Conservation (phyloP, 1,139 yeast species). For the Taiozyma onychis region DNA sequence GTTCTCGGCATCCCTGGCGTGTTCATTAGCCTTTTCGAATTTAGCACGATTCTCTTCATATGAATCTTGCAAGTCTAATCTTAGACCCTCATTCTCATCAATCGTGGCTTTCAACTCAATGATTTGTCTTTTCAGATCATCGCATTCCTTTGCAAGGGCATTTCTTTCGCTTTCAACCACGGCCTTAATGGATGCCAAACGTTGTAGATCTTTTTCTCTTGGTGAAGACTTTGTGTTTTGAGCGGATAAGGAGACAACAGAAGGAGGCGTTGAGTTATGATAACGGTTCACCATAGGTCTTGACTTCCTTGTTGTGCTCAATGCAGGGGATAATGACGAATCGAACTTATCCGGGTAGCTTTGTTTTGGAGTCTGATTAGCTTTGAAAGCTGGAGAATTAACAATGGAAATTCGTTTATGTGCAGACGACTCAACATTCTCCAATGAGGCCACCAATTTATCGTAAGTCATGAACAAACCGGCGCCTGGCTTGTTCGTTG, state of each 20-base stretch:
- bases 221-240: slow-evolving; percentile 5
- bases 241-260: slow-evolving; percentile 4
- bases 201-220: slow-evolving; percentile 11
- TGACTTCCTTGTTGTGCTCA: not conserved
- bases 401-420: slow-evolving; percentile 9
- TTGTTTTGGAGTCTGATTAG: slow-evolving; percentile 16
- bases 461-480: slow-evolving; percentile 75
- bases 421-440: slow-evolving; percentile 10
- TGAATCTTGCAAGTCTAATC: slow-evolving; percentile 12
- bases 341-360: not conserved
- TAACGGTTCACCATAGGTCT: slow-evolving; percentile 2
- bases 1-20: slow-evolving; percentile 9
- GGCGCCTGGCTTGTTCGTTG: slow-evolving; percentile 53
- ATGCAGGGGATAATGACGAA: slow-evolving; percentile 1
- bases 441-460: slow-evolving; percentile 37
- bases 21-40: slow-evolving; percentile 14
- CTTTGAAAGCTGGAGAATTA: slow-evolving; percentile 13
- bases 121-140: slow-evolving; percentile 10
- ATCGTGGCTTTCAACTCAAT: not conserved
- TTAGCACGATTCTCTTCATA: slow-evolving; percentile 6
- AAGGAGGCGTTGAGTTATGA: slow-evolving; percentile 10
- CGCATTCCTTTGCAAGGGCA: slow-evolving; percentile 8
- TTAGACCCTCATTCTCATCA: slow-evolving; percentile 8
- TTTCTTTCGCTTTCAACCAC: slow-evolving; percentile 19
- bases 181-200: slow-evolving; percentile 12